Evolutionary conservation across 345 rosid genomes (phyloP).

Genomic region (Mercurialis annua): DNA sequence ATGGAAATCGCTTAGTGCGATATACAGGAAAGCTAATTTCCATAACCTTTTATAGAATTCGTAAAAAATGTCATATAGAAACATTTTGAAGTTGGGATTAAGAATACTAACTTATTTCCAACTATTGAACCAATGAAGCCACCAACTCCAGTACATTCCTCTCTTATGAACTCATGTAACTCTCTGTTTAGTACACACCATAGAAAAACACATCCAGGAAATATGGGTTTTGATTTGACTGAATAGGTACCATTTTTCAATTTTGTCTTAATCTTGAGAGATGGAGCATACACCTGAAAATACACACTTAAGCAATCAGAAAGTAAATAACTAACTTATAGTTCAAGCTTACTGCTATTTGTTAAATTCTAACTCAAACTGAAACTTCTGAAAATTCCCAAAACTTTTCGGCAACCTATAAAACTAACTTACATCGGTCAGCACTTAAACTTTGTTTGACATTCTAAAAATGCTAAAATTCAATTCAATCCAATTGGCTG

Average conservation of each 20-base stretch:
- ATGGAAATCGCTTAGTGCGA: background rate
- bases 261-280: conserved; percentile 60
- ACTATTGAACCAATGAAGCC: conserved; percentile 82
- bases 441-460: too few species aligned
- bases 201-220: conserved; percentile 77
- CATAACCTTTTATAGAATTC: background rate
- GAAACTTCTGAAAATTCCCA: too few species aligned
- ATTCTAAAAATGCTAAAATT: too few species aligned
- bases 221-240: conserved; percentile 55
- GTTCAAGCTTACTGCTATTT: background rate
- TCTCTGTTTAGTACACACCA: conserved; percentile 76
- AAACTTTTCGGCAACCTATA: background rate
- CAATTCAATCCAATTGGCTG: too few species aligned
- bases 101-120: conserved; percentile 65
- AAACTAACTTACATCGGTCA: too few species aligned
- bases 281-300: conserved; percentile 74
- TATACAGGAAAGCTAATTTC: background rate
- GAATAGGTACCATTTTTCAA: conserved; percentile 67
- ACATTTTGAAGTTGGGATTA: background rate
- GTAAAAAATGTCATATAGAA: background rate
- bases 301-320: background rate
- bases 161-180: conserved; percentile 72
- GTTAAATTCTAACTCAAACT: background rate
- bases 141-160: conserved; percentile 55
- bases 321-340: background rate